Percentiles rank a stretch among this genome's conserved stretches.
Evolutionary conservation across 2,329 filamentous ascomycete genomes (phyloP).

Genomic region (Cladosporium sp.): DNA sequence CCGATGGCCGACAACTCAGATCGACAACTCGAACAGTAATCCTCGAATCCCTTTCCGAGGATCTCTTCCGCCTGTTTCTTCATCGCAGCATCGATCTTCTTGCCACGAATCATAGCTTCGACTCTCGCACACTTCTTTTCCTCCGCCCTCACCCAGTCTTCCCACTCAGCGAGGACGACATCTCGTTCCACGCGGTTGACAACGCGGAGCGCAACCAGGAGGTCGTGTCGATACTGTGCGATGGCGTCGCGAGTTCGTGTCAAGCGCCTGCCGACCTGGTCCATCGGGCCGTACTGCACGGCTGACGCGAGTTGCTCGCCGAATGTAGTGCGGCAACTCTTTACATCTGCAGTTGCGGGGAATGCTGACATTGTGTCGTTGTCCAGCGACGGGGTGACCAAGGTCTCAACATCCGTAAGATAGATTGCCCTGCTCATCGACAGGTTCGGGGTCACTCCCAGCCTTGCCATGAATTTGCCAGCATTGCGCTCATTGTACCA

Average conservation of each 20-base stretch:
- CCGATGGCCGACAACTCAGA: conserved; percentile 6
- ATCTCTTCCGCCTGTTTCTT: conserved; percentile 26
- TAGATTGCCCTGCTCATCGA: conserved; percentile 85
- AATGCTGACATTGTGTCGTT: conserved; percentile 16
- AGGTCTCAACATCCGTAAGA: conserved; percentile 69
- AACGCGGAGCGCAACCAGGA: conserved; percentile 83
- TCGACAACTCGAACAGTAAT: conserved; percentile 58
- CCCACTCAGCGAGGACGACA: conserved; percentile 82
- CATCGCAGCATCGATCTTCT: conserved; percentile 21
- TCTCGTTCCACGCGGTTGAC: conserved; percentile 87
- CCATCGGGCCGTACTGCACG: conserved; percentile 7
- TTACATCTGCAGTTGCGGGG: conserved; percentile 1
- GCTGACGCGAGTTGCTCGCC: conserved; percentile 23
- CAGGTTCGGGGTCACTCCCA: conserved; percentile 73
- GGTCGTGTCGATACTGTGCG: conserved; percentile 78
- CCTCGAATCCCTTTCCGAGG: conserved; percentile 50
- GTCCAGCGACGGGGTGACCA: conserved; percentile 36
- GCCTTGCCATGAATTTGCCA: conserved; percentile 69
- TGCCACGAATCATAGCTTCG: conserved; percentile 42
- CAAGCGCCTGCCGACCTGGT: conserved; percentile 46
- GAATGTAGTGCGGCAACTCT: conserved; percentile 31
- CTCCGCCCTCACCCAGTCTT: conserved; percentile 84
- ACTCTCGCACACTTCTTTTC: conserved; percentile 66
- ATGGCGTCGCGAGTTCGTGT: conserved; percentile 77
- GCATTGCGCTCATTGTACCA: conserved; percentile 88